A percentile compares a stretch with the other conserved stretches of the same genome.
These are phyloP conservation scores for Rhazya stricta DNA, from an alignment of 257 asterid species.

Conservation along the genomic window DNA sequence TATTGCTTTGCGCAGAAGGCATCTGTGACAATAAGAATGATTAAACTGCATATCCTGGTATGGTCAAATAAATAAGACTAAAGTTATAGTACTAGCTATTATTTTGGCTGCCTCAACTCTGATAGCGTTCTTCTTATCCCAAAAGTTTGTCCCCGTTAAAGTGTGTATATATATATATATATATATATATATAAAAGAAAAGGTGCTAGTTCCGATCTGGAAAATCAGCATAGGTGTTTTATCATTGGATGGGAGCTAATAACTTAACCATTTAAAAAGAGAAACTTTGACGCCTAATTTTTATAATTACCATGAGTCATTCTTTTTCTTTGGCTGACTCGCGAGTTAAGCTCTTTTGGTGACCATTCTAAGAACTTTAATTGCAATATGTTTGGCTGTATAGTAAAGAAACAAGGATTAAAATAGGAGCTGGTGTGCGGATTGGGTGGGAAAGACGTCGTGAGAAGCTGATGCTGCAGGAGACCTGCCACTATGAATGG, in stretches of 20 bases:
- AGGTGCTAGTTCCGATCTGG: not conserved
- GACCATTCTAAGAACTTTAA: not conserved
- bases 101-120: not conserved
- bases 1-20: not conserved
- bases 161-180: too few relatives aligned
- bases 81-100: not conserved
- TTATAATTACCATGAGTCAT: not conserved
- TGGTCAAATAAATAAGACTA: not conserved
- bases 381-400: slow-evolving; percentile 1
- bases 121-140: not conserved
- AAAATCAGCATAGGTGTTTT: not conserved
- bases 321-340: not conserved
- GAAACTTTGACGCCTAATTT: not conserved
- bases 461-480: slow-evolving; percentile 62
- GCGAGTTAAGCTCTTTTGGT: not conserved
- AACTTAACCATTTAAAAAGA: not conserved
- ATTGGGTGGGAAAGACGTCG: slow-evolving; percentile 91
- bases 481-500: slow-evolving; percentile 74
- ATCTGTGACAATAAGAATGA: not conserved
- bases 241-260: not conserved
- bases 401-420: slow-evolving; percentile 72
- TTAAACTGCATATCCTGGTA: not conserved
- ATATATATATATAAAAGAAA: too few relatives aligned
- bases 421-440: slow-evolving; percentile 80
- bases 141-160: too few relatives aligned